Conservation (phyloP, 805 yeast genomes). For the Grigorovia yakushimaensis region DNA sequence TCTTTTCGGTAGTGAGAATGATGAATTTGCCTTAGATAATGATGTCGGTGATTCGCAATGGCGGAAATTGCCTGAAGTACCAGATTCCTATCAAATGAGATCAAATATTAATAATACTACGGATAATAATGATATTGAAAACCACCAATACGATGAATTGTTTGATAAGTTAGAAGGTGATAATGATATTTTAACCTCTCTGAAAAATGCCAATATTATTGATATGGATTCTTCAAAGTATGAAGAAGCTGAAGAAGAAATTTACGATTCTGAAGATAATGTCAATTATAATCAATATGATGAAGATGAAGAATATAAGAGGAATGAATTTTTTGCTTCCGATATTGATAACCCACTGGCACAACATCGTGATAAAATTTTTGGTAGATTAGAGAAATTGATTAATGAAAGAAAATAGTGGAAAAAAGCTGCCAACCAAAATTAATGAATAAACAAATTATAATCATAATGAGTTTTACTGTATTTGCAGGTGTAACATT, state of each 20-base stretch:
- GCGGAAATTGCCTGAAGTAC: slow-evolving; percentile 2
- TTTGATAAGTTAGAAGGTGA: slow-evolving; percentile 17
- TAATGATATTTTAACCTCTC: slow-evolving; percentile 17
- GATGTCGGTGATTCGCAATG: slow-evolving; percentile 3
- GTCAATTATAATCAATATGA: slow-evolving; percentile 46
- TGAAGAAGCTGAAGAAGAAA: slow-evolving; percentile 64
- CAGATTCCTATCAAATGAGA: no score
- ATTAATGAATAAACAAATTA: not conserved
- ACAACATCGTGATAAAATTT: slow-evolving; percentile 51
- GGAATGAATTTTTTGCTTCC: slow-evolving; percentile 46
- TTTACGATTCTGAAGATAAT: slow-evolving; percentile 35
- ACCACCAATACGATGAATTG: slow-evolving; percentile 10
- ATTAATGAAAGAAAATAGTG: slow-evolving; percentile 25
- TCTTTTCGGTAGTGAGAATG: slow-evolving; percentile 30
- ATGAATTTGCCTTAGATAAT: slow-evolving; percentile 30
- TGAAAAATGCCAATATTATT: slow-evolving; percentile 22
- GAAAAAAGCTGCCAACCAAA: not conserved
- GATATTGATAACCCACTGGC: slow-evolving; percentile 56
- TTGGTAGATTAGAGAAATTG: slow-evolving; percentile 47
- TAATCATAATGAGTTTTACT: no score
- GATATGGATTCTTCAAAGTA: slow-evolving; percentile 22
- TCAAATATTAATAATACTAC: not conserved
- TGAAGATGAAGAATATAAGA: slow-evolving; percentile 29
- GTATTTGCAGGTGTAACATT: no score
- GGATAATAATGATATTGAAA: slow-evolving; percentile 1